Evolutionary conservation across 495 filamentous ascomycete genomes (phyloP).

Genomic region (Parmelia sp.): DNA sequence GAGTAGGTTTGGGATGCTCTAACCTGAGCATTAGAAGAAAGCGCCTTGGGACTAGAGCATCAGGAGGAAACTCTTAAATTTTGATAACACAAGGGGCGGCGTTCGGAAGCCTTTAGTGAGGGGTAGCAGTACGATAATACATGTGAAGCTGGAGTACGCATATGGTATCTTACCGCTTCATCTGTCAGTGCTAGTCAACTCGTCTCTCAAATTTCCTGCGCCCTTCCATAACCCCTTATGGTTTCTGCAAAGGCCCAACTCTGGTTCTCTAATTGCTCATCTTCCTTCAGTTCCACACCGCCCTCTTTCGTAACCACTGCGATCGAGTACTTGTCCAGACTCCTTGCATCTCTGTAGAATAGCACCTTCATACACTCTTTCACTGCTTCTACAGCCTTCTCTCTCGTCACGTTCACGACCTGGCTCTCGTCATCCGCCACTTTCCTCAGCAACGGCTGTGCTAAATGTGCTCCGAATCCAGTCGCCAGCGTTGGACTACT

Average conservation of each 20-base stretch:
- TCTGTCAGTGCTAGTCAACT: neutral
- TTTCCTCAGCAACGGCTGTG: conserved; percentile 81
- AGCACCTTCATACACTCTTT: conserved; percentile 96
- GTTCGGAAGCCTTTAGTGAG: too few species aligned
- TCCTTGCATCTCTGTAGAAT: conserved; percentile 93
- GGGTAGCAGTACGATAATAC: neutral
- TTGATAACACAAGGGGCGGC: too few species aligned
- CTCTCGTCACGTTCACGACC: conserved; percentile 58
- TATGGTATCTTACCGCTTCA: neutral
- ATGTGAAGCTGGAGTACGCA: neutral
- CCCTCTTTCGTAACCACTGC: conserved; percentile 76
- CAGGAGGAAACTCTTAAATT: too few species aligned
- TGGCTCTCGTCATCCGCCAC: conserved; percentile 74
- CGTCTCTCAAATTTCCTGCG: conserved; percentile 50
- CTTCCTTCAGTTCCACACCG: conserved; percentile 73
- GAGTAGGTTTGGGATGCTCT: too few species aligned
- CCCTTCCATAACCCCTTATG: conserved; percentile 66
- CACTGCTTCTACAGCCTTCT: conserved; percentile 71
- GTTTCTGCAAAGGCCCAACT: conserved; percentile 96
- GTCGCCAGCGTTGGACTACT: conserved; percentile 80
- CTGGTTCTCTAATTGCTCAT: conserved; percentile 71
- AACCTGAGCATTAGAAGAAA: too few species aligned
- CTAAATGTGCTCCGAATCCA: conserved; percentile 88
- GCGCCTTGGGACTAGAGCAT: too few species aligned
- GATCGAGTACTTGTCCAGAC: conserved; percentile 83